phyloP scores from a whole-genome alignment of 305 asterid genomes.

The Solanum hybrid region DNA sequence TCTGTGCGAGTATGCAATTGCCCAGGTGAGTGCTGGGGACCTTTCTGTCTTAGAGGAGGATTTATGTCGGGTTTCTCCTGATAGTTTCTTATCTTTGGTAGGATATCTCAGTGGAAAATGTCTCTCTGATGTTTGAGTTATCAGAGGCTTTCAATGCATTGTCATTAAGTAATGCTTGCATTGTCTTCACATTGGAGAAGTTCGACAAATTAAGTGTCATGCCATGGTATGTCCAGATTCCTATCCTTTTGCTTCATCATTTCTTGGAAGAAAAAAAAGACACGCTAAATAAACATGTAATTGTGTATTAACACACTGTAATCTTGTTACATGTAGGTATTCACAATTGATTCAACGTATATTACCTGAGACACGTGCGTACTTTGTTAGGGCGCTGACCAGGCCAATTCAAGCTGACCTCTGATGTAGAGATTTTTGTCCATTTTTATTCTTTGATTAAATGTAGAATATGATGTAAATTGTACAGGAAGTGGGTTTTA shows the following conservation, averaged over 20 bases:
- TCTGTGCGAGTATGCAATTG: conserved; percentile 80
- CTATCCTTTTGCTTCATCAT: neutral
- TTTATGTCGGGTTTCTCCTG: conserved; percentile 3
- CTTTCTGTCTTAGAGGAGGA: neutral
- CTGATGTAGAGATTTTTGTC: conserved; percentile 31
- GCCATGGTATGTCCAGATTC: conserved; percentile 51
- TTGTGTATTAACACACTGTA: neutral
- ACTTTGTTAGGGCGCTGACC: conserved; percentile 57
- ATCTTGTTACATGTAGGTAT: conserved; percentile 37
- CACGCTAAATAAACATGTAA: neutral
- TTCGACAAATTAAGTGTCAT: conserved; percentile 45
- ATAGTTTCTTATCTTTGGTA: conserved; percentile 21
- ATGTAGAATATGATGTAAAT: conserved; percentile 24
- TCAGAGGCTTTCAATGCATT: conserved; percentile 86
- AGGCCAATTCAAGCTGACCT: conserved; percentile 52
- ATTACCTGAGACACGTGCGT: conserved; percentile 65
- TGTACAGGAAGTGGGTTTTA: conserved; percentile 39
- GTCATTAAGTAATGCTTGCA: conserved; percentile 71
- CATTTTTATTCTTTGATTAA: conserved; percentile 46
- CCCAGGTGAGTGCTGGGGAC: conserved; percentile 48
- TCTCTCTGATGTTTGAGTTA: conserved; percentile 77
- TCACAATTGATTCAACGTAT: conserved; percentile 55
- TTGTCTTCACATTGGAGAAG: conserved; percentile 68
- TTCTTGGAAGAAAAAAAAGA: neutral
- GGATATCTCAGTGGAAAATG: conserved; percentile 80